Conservation (phyloP, 768 basidiomycete species). For the Chalciporus chontae region DNA sequence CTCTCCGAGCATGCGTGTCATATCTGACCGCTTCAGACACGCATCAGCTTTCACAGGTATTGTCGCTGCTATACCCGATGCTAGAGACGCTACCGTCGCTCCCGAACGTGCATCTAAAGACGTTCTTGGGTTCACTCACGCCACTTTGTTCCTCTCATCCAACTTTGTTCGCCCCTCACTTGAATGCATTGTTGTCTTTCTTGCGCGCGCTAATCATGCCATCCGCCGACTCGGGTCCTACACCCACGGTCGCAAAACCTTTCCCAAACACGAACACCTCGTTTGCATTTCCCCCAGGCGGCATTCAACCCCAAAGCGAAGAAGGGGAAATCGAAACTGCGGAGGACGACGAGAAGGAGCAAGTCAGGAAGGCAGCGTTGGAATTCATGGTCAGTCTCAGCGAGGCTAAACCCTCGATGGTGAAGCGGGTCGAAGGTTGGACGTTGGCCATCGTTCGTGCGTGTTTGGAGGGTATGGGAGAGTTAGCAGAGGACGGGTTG, state of each 20-base stretch:
- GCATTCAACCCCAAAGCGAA: slow-evolving; percentile 26
- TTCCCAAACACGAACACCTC: slow-evolving; percentile 33
- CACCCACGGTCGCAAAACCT: slow-evolving; percentile 49
- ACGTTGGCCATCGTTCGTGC: slow-evolving; percentile 65
- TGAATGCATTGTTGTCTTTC: slow-evolving; percentile 64
- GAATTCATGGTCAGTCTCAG: slow-evolving; percentile 83
- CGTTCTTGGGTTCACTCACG: slow-evolving; percentile 65
- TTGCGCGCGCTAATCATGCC: slow-evolving; percentile 71
- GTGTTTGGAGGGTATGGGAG: slow-evolving; percentile 80
- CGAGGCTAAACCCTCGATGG: slow-evolving; percentile 71
- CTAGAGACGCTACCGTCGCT: slow-evolving; percentile 69
- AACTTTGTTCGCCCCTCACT: slow-evolving; percentile 68
- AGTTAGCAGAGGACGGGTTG: slow-evolving; percentile 60
- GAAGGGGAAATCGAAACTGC: slow-evolving; percentile 36
- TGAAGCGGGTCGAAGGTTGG: slow-evolving; percentile 67
- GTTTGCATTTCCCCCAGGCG: slow-evolving; percentile 40
- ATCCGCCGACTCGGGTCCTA: slow-evolving; percentile 48
- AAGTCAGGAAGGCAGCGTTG: slow-evolving; percentile 67
- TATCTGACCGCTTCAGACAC: slow-evolving; percentile 64
- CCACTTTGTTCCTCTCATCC: slow-evolving; percentile 69
- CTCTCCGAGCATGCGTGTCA: slow-evolving; percentile 64
- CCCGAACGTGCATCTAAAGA: slow-evolving; percentile 50
- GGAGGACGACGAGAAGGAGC: slow-evolving; percentile 63
- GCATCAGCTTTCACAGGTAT: slow-evolving; percentile 56
- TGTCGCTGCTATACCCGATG: slow-evolving; percentile 64